phyloP scores from a whole-genome alignment of 2,329 filamentous ascomycete species.

The Dactylonectria estremocensis region DNA sequence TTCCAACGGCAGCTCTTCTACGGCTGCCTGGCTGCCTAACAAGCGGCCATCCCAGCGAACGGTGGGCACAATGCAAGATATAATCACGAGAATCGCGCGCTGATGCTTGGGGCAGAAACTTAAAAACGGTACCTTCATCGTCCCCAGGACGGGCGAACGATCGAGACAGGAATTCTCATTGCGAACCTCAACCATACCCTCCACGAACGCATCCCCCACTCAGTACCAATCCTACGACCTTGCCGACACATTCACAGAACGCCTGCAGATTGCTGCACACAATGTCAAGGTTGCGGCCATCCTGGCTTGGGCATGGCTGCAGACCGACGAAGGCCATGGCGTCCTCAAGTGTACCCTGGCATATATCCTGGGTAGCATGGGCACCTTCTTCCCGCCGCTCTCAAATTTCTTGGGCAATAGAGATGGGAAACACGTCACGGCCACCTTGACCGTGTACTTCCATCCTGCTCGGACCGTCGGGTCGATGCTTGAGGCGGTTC shows the following conservation, averaged over 20 bases:
- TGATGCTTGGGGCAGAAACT: slow-evolving; percentile 70
- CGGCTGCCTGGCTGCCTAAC: slow-evolving; percentile 58
- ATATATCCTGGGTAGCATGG: slow-evolving; percentile 88
- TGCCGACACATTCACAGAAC: slow-evolving; percentile 54
- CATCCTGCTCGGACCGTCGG: slow-evolving; percentile 89
- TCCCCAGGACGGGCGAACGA: slow-evolving; percentile 89
- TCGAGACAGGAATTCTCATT: slow-evolving; percentile 85
- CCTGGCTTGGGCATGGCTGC: slow-evolving; percentile 69
- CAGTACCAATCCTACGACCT: slow-evolving; percentile 39
- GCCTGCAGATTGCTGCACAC: slow-evolving; percentile 52
- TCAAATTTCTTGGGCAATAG: slow-evolving; percentile 83
- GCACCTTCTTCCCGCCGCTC: slow-evolving; percentile 84
- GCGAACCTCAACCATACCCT: slow-evolving; percentile 63
- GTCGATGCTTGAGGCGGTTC: slow-evolving; percentile 88
- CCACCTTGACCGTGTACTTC: slow-evolving; percentile 95
- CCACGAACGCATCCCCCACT: slow-evolving; percentile 32
- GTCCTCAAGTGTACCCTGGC: slow-evolving; percentile 94
- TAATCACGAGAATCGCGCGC: slow-evolving; percentile 1
- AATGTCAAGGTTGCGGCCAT: slow-evolving; percentile 58
- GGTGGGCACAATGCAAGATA: slow-evolving; percentile 52
- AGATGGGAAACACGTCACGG: slow-evolving; percentile 94
- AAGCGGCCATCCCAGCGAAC: slow-evolving; percentile 62
- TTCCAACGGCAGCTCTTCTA: slow-evolving; percentile 51
- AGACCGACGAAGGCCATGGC: slow-evolving; percentile 81
- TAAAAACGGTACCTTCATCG: slow-evolving; percentile 88